Base-by-base conservation (phyloP, 169 alveolate species). In the Plasmodium blacklocki region DNA sequence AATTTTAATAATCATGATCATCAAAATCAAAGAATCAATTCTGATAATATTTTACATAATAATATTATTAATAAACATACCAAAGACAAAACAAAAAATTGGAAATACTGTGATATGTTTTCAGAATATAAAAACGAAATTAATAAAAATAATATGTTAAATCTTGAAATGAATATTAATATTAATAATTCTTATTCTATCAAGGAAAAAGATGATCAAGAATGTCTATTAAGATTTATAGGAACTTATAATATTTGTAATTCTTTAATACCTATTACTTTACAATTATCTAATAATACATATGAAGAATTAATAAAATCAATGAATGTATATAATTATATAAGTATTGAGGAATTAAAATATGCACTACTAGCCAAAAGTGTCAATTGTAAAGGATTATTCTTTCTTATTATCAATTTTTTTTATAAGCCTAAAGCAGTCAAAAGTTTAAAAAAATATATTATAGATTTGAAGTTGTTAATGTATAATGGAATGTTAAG, bases 381-480 rank as follows among this genome's bases (percentile, higher is more conserved):
- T 5, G 86, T 94, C 15, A 67, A 74, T 18, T 94, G 96, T 60
- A 90, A 93, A 67, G 96, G 96, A 0, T 83, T 94, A 12, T 94
- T 94, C 56, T 94, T 93, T 54, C 76, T 94, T 2, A 80, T 94
- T 1, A 75, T 93, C 32, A 89, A 94, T 19, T 66, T 94, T 70
- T 94, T 94, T 73, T 92, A 93, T 73, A 91, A 94, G 11, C 96
- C 96, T 2, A 88, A 93, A 72, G 91, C 91, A 2, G 91, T 83
- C 6, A 83, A 71, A 5, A 71, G 91, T 15, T 58, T 83, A 39
- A 83, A 83, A 15, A 83, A 83, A 52, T 83, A 83, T 26, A 83
- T 83, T 0, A 67, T 83, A 1, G 86, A 83, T 68, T 70, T 83
- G 52, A 83, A 71, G 39, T 15, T 83, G 7, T 50, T 83, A 8